These are phyloP conservation scores for Backusella parvicylindrica DNA, from an alignment of 192 early-diverging fungal species.

Conservation along the genomic window DNA sequence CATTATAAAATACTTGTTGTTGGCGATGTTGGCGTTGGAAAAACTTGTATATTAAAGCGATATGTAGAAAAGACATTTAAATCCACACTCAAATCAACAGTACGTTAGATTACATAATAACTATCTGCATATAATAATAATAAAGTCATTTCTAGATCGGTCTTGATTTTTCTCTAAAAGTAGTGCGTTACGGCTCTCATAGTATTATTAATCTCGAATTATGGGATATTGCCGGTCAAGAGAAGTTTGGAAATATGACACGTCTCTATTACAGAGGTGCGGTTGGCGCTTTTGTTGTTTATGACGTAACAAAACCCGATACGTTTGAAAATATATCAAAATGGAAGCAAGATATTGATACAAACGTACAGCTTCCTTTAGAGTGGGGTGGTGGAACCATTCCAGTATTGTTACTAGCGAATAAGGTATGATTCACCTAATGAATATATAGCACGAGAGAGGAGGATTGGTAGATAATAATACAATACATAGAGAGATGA, in stretches of 20 bases:
- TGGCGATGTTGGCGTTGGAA: constrained; percentile 57
- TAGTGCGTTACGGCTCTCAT: constrained; percentile 49
- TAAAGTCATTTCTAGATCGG: constrained; percentile 42
- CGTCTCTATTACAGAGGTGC: constrained; percentile 60
- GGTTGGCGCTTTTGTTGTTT: constrained; percentile 52
- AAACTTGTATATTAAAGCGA: constrained; percentile 58
- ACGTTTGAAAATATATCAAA: constrained; percentile 52
- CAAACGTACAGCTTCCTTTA: constrained; percentile 46
- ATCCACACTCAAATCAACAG: constrained; percentile 53
- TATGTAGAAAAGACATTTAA: constrained; percentile 58
- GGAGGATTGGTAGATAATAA: too few species aligned
- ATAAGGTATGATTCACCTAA: constrained; percentile 51
- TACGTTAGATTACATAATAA: constrained; percentile 19
- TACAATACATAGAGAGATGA: background rate
- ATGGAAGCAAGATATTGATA: constrained; percentile 58
- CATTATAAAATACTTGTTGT: constrained; percentile 59
- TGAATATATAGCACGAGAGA: too few species aligned
- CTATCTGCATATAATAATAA: background rate
- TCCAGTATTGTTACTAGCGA: constrained; percentile 50
- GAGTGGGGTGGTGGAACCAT: constrained; percentile 46
- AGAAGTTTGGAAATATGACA: constrained; percentile 57
- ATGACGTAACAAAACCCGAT: constrained; percentile 51
- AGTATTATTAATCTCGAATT: constrained; percentile 52
- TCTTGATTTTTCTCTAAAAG: constrained; percentile 59
- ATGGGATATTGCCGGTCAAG: constrained; percentile 66